Evolutionary conservation across 352 stramenopile genomes (phyloP), one percentile per base, ranked within the genome.

Genomic region (Globisporangium nodosum): DNA sequence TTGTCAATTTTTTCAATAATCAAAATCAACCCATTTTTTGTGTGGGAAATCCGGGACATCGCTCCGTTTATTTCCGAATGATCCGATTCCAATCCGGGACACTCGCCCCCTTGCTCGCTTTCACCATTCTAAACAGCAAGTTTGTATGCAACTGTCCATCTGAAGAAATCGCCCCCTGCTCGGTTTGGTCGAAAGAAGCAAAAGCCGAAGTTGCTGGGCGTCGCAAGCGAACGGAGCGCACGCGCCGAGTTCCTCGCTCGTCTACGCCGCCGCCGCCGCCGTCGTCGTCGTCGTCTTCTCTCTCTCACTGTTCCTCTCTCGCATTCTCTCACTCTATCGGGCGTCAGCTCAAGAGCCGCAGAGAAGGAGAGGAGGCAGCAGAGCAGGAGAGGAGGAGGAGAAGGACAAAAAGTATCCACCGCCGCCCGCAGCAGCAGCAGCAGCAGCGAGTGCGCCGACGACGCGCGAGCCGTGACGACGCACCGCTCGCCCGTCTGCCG

Each of bases 351-450:
- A 18, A 4, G 37, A 43, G 37, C 3, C 20, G 16, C 16, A n/a
- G 47, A 51, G 47, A 5, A 16, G 12, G 6, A 51, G 43, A 27
- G 21, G 11, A 46, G 53, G 11, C 8, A 43, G 37, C 3, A 43
- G 12, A 43, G 35, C 2, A 18, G 52, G 37, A 50, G n/a, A 54
- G 48, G 56, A 55, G n/a, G 21, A 31, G 73, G 57, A 39, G 69
- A 59, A 68, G 56, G 33, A 43, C 24, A 56, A 53, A 69, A 60
- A 56, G 58, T 61, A 59, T 64, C 52, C 47, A 55, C 31, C n/a
- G 67, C 58, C 50, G 33, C 52, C 46, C 40, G 55, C 53, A 53
- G 58, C 52, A 52, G 46, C 42, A 58, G 51, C 50, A 54, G 58
- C 47, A 56, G 59, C 59, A 53, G 50, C 58, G 52, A 65, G 52